phyloP scores from a whole-genome alignment of 495 filamentous ascomycete species.

The Neurospora terricola region DNA sequence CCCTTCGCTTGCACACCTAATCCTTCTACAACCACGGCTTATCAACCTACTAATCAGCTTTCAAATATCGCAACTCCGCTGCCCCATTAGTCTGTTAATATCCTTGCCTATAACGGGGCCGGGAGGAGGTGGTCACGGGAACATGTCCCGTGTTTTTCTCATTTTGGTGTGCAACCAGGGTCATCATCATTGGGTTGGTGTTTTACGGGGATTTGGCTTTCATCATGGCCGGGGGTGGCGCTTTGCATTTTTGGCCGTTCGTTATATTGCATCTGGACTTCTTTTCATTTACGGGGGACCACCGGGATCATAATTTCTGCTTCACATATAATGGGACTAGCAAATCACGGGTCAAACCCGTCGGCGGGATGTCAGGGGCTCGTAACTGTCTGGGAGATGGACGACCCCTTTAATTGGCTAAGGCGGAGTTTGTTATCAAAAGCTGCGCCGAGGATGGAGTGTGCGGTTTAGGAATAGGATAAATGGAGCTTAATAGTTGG shows the following conservation, averaged over 20 bases:
- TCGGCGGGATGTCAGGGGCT: background rate
- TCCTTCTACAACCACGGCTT: background rate
- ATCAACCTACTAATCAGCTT: background rate
- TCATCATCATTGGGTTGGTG: background rate
- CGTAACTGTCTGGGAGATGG: background rate
- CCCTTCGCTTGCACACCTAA: background rate
- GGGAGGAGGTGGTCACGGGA: background rate
- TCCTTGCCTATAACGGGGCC: background rate
- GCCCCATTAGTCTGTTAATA: background rate
- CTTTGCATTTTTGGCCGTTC: background rate
- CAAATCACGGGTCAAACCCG: background rate
- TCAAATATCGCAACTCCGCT: background rate
- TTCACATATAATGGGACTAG: background rate
- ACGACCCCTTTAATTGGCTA: background rate
- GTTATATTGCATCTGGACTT: background rate
- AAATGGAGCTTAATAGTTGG: background rate
- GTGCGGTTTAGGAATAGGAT: background rate
- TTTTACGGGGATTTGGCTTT: background rate
- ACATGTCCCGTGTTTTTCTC: background rate
- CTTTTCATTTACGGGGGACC: background rate
- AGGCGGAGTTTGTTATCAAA: background rate
- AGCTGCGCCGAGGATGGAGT: background rate
- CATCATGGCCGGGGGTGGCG: background rate
- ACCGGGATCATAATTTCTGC: background rate
- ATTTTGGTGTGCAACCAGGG: background rate